Base-by-base conservation (phyloP, 176 grass and related monocot species). In the Eleusine indica region DNA sequence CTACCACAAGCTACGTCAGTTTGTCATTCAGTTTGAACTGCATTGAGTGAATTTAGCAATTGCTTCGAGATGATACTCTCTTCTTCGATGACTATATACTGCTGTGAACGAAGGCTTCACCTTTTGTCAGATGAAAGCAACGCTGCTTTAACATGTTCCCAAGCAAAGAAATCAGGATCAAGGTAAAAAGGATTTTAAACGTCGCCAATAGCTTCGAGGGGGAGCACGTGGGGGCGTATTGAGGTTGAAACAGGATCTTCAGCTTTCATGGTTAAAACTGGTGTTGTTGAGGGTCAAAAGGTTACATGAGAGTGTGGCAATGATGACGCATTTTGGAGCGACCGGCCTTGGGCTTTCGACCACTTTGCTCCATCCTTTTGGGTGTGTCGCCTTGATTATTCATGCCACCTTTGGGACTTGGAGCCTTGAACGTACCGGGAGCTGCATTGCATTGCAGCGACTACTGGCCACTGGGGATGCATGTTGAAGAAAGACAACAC, bases 71-170 rank as follows among this genome's bases (percentile, higher is more conserved):
- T 60, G 21, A 9, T 21, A 84, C 73, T 56, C 82, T 19, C 35
- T 4, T 76, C 29, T 69, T 25, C 2, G 40, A 78, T 29, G 44
- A 51, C 40, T 29, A 71, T 72, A 78, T 41, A 72, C 54, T 72
- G 53, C 74, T 48, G 14, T n/a, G 43, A 84, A 68, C 25, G 43
- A 84, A 68, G 40, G 65, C 8, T 58, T 1, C 41, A 70, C 9
- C 76, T 89, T 89, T 80, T 37, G 82, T 62, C 70, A 77, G 70
- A 70, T 76, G 61, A 85, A 89, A 85, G 87, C 87, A 89, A 85
- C 3, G 62, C 53, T 70, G 51, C 87, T 85, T 89, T 85, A 79
- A 43, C 82, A 63, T 70, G 70, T 63, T 85, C 70, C 79, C 76
- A 89, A 89, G 77, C 87, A 70, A 85, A 85, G 72, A 77, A 81